Evolutionary conservation across 177 flowering plant species (phyloP), one percentile per base, ranked within the genome.

Genomic region (Tripterygium wilfordii): DNA sequence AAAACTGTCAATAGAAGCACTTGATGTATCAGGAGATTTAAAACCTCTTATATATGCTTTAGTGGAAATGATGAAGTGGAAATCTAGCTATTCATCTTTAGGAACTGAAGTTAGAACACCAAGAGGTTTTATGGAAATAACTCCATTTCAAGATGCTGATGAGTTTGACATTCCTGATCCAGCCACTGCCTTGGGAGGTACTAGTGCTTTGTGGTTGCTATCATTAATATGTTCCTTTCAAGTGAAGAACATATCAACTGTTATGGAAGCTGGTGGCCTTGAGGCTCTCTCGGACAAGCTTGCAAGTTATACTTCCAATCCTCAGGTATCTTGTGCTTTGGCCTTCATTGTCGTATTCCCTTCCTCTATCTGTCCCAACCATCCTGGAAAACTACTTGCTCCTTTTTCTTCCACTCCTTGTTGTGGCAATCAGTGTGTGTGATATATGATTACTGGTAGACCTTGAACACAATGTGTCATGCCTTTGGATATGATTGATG

Each of bases 241-340:
- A 53, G 36, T 46, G 17, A 74, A 77, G 63, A 79, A 57, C 65
- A 79, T 61, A 60, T 12, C 60, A 30, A 59, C 52, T 39, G 71
- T 83, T 28, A 60, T 81, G 79, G 95, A 89, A 72, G 88, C 88
- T 65, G 97, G 95, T 36, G 92, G 82, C 39, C 54, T 83, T 42
- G 95, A 89, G 56, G 82, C 48, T 45, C 78, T 88, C 5, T 66
- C 55, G 38, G 85, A 83, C 40, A 89, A 85, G 78, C 82, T 89
- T 65, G 61, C 76, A n/a, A 66, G 60, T 49, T 71, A 64, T 65
- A 59, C 78, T 46, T 65, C 72, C 62, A 79, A 69, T 54, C 67
- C 79, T 36, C 82, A 64, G 83, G 96, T 83, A 76, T 17, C n/a
- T n/a, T n/a, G n/a, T n/a, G n/a, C n/a, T n/a, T n/a, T n/a, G n/a